Conservation (phyloP, 176 grass and related monocot species). For the Hyparrhenia diplandra region DNA sequence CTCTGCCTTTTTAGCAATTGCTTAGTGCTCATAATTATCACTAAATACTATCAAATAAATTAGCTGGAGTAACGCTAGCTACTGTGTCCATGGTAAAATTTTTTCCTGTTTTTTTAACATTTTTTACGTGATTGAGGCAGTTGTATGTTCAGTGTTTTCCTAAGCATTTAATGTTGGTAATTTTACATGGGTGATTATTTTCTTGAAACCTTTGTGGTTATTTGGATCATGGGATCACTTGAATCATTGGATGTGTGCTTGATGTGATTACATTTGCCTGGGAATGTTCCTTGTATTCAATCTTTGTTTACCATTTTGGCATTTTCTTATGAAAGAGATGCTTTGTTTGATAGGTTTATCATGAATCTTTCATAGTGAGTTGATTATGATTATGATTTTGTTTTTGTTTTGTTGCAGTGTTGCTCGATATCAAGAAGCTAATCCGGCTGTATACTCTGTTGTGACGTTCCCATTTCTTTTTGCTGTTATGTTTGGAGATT, state of each 20-base stretch:
- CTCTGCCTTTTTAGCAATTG: conserved; percentile 1
- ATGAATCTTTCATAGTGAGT: not conserved
- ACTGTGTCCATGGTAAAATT: not conserved
- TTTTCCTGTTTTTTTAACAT: not conserved
- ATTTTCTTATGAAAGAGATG: conserved; percentile 21
- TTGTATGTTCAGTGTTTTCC: not conserved
- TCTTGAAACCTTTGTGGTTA: conserved; percentile 5
- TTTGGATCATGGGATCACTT: not conserved
- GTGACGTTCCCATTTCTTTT: conserved; percentile 99
- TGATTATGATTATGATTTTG: conserved; percentile 11
- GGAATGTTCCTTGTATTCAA: conserved; percentile 2
- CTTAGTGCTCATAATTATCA: not conserved
- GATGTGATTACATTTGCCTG: not conserved
- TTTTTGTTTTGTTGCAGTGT: conserved; percentile 55
- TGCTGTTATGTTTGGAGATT: conserved; percentile 99
- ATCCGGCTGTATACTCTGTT: conserved; percentile 98
- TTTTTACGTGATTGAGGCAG: not conserved
- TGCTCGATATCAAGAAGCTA: conserved; percentile 94
- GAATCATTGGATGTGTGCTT: not conserved
- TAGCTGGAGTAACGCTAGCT: not conserved
- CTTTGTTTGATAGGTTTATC: not conserved
- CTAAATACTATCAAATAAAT: not conserved
- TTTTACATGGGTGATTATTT: not conserved
- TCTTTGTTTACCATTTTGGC: not conserved
- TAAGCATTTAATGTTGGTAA: not conserved